Base-by-base conservation (phyloP, 257 asterid species). In the Voacanga thouarsii region DNA sequence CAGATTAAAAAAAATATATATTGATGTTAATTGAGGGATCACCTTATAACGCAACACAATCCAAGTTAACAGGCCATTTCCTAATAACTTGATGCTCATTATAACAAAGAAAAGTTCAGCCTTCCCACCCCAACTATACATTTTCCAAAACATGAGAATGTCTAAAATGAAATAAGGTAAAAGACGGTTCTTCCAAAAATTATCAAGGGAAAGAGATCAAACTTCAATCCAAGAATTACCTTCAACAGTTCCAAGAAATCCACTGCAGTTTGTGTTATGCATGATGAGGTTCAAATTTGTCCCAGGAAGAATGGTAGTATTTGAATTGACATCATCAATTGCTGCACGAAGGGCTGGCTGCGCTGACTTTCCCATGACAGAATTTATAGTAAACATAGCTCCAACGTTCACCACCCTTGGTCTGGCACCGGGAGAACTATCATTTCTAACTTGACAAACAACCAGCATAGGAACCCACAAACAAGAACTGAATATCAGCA, bases 201-300 rank as follows among this genome's bases (percentile, higher is more conserved):
- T 3, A 18, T 5, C 7, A 72, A 56, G 16, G 23, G 60, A 11
- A 44, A 71, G 21, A 71, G n/a, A 71, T 71, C 16, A 50, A 51
- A 72, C 39, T 47, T 24, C 19, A 73, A 37, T 28, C 21, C 49
- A 73, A 53, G 66, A 28, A 75, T 75, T 88, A 95, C 98, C 98
- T 85, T 91, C 98, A 83, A 93, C 80, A 23, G 91, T 91, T 72
- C 97, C 99, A 78, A 90, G 70, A 82, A 91, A 95, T 16, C 91
- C 96, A 81, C 98, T 95, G 92, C 98, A 95, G 67, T 93, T 93
- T 8, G 99, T 95, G 75, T 95, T 97, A 85, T 87, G 94, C 74
- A 90, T 51, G 30, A 90, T 80, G 77, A 95, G 92, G 57, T 86
- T 91, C 80, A 95, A 80, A 65, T 83, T 87, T 7, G 89, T 84